Conservation (phyloP, 2,329 filamentous ascomycete species). For the Hirsutella thompsonii region DNA sequence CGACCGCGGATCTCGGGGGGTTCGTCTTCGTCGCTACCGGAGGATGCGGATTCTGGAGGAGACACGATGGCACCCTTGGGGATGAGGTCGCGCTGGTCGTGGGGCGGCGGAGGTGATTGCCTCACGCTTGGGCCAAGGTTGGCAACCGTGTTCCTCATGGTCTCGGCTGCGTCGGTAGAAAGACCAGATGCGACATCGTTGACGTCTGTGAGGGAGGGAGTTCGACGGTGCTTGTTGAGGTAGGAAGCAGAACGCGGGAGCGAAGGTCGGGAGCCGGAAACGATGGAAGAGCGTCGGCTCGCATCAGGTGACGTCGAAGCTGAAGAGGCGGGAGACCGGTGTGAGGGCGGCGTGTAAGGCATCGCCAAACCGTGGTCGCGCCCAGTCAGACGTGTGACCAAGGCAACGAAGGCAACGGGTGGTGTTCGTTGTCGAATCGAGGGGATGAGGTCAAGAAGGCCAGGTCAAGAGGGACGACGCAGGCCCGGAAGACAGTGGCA, state of each 20-base stretch:
- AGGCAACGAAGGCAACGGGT: background rate
- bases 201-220: conserved; percentile 29
- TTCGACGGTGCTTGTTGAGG: conserved; percentile 48
- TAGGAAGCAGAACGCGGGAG: conserved; percentile 55
- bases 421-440: background rate
- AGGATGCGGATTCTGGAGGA: conserved; percentile 72
- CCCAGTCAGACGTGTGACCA: conserved; percentile 3
- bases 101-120: conserved; percentile 74
- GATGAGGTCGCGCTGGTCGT: conserved; percentile 52
- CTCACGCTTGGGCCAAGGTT: conserved; percentile 46
- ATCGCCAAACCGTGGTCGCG: conserved; percentile 38
- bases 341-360: conserved; percentile 78
- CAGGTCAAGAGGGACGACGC: too few relatives aligned
- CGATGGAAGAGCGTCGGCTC: conserved; percentile 47
- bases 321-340: conserved; percentile 49
- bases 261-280: conserved; percentile 34
- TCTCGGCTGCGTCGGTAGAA: conserved; percentile 10
- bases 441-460: too few relatives aligned
- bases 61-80: conserved; percentile 79
- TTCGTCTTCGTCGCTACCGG: conserved; percentile 76
- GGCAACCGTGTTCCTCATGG: conserved; percentile 21
- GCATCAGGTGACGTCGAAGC: conserved; percentile 40
- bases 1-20: conserved; percentile 31
- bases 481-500: too few relatives aligned
- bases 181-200: conserved; percentile 15